Conservation (phyloP, 768 basidiomycete genomes). For the Dioszegia crocea region DNA sequence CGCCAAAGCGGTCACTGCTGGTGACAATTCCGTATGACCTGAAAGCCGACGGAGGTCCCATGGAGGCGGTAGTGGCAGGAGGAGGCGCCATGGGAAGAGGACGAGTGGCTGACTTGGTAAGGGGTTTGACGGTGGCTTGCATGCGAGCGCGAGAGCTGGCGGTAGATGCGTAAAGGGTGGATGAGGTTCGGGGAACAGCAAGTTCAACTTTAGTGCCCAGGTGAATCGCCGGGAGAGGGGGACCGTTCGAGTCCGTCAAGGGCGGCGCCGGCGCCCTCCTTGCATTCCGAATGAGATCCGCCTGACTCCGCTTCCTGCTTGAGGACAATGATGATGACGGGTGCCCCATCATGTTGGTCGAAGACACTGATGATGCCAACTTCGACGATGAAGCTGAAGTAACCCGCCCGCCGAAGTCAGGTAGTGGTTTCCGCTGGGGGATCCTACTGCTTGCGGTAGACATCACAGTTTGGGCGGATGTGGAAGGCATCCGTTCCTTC, state of each 20-base stretch:
- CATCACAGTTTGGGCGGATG: conserved; percentile 24
- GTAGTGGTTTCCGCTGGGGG: conserved; percentile 1
- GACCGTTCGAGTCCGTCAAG: not conserved
- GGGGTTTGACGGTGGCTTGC: conserved; percentile 41
- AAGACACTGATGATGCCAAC: not conserved
- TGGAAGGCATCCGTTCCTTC: conserved; percentile 17
- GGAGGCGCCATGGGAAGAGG: conserved; percentile 13
- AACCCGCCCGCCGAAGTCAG: not conserved
- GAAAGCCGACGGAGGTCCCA: conserved; percentile 5
- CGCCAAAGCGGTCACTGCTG: conserved; percentile 15
- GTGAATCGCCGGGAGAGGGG: not conserved
- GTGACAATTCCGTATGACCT: conserved; percentile 4
- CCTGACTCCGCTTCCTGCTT: conserved; percentile 30
- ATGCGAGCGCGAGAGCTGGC: conserved; percentile 39
- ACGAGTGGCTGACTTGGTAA: conserved; percentile 1
- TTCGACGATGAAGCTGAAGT: not conserved
- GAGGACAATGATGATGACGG: conserved; percentile 8
- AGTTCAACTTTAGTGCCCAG: conserved; percentile 4
- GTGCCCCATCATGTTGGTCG: conserved; percentile 1
- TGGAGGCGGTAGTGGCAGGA: not conserved
- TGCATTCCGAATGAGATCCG: conserved; percentile 31
- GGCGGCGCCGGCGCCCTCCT: conserved; percentile 34
- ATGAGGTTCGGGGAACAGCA: conserved; percentile 15
- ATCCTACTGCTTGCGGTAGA: conserved; percentile 1
- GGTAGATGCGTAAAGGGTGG: conserved; percentile 35